Base-by-base conservation (phyloP, 2,329 filamentous ascomycete species). In the Trichoderma sp. region DNA sequence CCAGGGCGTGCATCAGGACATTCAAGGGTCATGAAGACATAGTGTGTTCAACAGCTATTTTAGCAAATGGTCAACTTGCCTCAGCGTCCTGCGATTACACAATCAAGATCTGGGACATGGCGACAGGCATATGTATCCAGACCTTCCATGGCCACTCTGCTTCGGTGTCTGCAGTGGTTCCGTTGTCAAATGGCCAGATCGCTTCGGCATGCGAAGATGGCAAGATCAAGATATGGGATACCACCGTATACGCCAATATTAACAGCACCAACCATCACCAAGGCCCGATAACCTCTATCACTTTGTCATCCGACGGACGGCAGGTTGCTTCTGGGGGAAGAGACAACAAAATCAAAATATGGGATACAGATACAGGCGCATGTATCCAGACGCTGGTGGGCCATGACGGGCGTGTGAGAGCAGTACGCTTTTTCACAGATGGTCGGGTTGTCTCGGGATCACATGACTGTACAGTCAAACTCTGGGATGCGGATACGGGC, bases 151-250 rank as follows among this genome's bases (percentile, higher is more conserved):
- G 48, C 7, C 55, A 64, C 39, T n/a, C 1, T 9, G 7, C 15
- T 44, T 6, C 0, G 10, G 21, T 63, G 2, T 15, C 0, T 15
- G 68, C 61, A 15, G 54, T 66, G 28, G 58, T 28, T 2, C 51
- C 30, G 9, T 63, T 41, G 6, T 17, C 9, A 9, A 21, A 50
- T 19, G 26, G 41, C 1, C 34, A 44, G n/a, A n/a, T 67, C 34
- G 65, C 44, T 9, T 65, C 48, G 19, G 48, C n/a, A 10, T 63
- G 47, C 15, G 1, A 4, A 6, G 59, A 51, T 44, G 17, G 47
- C 1, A 67, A 55, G 14, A 43, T 68, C 10, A 51, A 44, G 44
- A 17, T 68, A 14, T 68, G 64, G 67, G 48, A 65, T 47, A 5
- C 48, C 0, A 12, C 21, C 10, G 44, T 56, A 44, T 21, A 52